Conservation (phyloP, 805 yeast species). For the Blastobotrys mokoenaii region DNA sequence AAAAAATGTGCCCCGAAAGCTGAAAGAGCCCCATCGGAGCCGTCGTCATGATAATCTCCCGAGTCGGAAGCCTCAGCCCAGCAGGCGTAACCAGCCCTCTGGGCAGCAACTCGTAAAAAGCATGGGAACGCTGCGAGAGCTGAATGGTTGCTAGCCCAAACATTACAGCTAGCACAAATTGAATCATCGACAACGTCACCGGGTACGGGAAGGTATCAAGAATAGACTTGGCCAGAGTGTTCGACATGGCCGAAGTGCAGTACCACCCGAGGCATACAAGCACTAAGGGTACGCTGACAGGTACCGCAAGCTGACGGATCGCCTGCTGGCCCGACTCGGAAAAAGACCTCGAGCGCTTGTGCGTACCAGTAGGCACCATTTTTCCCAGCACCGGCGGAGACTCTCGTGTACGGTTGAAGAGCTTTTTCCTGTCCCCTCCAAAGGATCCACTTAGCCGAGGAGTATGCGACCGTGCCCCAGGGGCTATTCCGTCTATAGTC, state of each 20-base stretch:
- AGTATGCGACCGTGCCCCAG: background rate
- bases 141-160: constrained; percentile 44
- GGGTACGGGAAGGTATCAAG: constrained; percentile 66
- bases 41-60: constrained; percentile 34
- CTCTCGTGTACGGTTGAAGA: constrained; percentile 1
- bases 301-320: constrained; percentile 33
- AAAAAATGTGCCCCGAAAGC: constrained; percentile 81
- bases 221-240: constrained; percentile 73
- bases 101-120: constrained; percentile 29
- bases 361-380: background rate
- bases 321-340: constrained; percentile 28
- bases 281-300: constrained; percentile 38
- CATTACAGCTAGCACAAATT: constrained; percentile 63
- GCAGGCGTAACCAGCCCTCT: constrained; percentile 26
- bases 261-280: constrained; percentile 72
- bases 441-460: constrained; percentile 9
- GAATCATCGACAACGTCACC: constrained; percentile 81
- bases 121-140: constrained; percentile 28
- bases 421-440: constrained; percentile 7
- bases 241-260: constrained; percentile 66
- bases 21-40: constrained; percentile 95
- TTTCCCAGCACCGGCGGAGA: background rate
- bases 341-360: constrained; percentile 16
- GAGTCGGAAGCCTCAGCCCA: constrained; percentile 22
- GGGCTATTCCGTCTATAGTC: no score